Evolutionary conservation across 2,329 filamentous ascomycete species (phyloP).

Genomic region (Claviceps spartinae): DNA sequence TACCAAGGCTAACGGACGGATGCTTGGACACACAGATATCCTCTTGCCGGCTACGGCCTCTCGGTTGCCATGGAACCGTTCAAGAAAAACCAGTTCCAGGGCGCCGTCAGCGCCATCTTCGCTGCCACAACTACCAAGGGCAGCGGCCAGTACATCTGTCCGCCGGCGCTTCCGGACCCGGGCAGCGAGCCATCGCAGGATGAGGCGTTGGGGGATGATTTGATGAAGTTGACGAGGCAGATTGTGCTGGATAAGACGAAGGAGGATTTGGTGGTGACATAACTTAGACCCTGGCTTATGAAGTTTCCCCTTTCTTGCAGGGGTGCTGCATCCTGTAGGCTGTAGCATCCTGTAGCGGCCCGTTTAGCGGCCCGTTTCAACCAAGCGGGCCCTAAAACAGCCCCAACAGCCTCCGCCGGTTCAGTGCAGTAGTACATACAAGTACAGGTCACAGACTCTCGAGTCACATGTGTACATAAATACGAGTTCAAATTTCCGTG

Average conservation of each 20-base stretch:
- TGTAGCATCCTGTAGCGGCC: too few species aligned
- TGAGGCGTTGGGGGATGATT: background rate
- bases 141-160: background rate
- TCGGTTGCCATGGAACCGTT: background rate
- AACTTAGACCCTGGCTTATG: background rate
- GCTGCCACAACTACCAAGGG: background rate
- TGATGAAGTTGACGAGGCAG: background rate
- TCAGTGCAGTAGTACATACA: too few species aligned
- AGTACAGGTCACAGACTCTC: too few species aligned
- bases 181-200: background rate
- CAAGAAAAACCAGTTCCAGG: background rate
- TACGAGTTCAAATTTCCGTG: too few species aligned
- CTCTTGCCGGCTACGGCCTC: slow-evolving; percentile 1
- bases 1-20: background rate
- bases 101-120: slow-evolving; percentile 1
- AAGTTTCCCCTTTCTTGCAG: too few species aligned
- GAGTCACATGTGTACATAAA: too few species aligned
- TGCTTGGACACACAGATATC: background rate
- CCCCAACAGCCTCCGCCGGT: too few species aligned
- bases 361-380: too few species aligned
- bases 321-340: too few species aligned
- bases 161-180: background rate
- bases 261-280: background rate
- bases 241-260: background rate
- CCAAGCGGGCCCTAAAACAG: too few species aligned